These are phyloP conservation scores for Scytalidium lignicola DNA, from an alignment of 2,329 filamentous ascomycete species.

Conservation along the genomic window DNA sequence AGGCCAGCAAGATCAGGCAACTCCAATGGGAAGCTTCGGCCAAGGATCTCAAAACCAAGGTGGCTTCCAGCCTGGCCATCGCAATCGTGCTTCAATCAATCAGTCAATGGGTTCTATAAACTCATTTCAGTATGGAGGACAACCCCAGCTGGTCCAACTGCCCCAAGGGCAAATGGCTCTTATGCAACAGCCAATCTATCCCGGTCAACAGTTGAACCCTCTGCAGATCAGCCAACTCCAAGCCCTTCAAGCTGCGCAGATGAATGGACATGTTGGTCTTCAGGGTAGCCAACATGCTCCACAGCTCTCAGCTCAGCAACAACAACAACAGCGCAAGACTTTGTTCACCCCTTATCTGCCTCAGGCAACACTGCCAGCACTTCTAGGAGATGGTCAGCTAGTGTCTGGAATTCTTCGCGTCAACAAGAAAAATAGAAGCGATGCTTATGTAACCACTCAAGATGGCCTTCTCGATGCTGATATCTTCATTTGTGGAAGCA, in stretches of 20 bases:
- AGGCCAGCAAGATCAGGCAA: slow-evolving; percentile 44
- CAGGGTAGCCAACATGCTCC: slow-evolving; percentile 69
- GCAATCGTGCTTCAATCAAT: slow-evolving; percentile 76
- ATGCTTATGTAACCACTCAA: slow-evolving; percentile 92
- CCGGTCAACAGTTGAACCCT: slow-evolving; percentile 79
- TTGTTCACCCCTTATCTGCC: slow-evolving; percentile 97
- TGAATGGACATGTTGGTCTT: slow-evolving; percentile 69
- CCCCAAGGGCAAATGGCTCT: slow-evolving; percentile 79
- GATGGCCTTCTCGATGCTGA: slow-evolving; percentile 88
- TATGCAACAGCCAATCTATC: slow-evolving; percentile 72
- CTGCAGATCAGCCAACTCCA: slow-evolving; percentile 88
- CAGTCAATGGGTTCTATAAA: slow-evolving; percentile 81
- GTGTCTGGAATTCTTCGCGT: slow-evolving; percentile 95
- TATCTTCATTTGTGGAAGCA: slow-evolving; percentile 99
- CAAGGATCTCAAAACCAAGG: slow-evolving; percentile 66
- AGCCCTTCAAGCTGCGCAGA: slow-evolving; percentile 82
- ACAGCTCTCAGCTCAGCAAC: slow-evolving; percentile 61
- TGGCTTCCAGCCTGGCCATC: slow-evolving; percentile 89
- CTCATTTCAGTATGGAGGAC: slow-evolving; percentile 81
- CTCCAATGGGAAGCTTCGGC: slow-evolving; percentile 57
- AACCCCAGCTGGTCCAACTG: slow-evolving; percentile 83
- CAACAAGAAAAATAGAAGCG: slow-evolving; percentile 99
- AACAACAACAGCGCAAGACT: slow-evolving; percentile 93
- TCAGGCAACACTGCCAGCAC: slow-evolving; percentile 85
- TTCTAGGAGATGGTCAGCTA: slow-evolving; percentile 86